Base-by-base conservation (phyloP, 2,329 filamentous ascomycete genomes). In the Cephalotrichum gorgonifer region DNA sequence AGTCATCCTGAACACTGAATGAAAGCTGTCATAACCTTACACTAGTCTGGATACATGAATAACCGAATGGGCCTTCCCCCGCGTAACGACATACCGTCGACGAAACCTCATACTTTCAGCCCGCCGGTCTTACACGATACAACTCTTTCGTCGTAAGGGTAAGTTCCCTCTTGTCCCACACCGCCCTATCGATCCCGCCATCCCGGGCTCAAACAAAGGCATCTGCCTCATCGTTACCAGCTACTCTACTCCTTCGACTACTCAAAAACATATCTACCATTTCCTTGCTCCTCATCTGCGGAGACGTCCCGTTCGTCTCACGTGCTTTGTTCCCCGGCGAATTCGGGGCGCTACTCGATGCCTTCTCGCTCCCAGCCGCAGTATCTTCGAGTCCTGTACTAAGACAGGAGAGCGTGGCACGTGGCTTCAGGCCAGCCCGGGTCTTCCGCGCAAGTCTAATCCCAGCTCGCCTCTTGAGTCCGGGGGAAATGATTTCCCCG, bases 231-330 rank as follows among this genome's bases (percentile, higher is more conserved):
- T 64, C 63, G 44, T 62, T 66, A 12, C 66, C 67, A 23, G 62
- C 58, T 33, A 70, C 66, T 12, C 66, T 64, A 52, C 60, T 70
- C 15, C 70, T 65, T 17, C 75, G 66, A 43, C 68, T 75, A 51
- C 64, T 76, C 26, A 79, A 61, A 56, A 79, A 78, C 44, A 72
- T 51, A 47, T 79, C 74, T 7, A 79, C 74, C 71, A 79, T 77
- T 39, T 64, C 64, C 58, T 70, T 70, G 54, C 73, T 74, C 2
- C 71, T 71, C 51, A 68, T 58, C 12, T n/a, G 9, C 4, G 35
- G 46, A 15, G 35, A 31, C 12, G 6, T 8, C n/a, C 23, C 23
- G 14, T 12, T 30, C 15, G 9, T 5, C 44, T 23, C 20, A 17
- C 20, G 8, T 15, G 14, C 44, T 23, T 26, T 15, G 9, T 9